A percentile compares a stretch with the other conserved stretches of the same genome.
Evolutionary conservation across 306 rosid genomes (phyloP).

Genomic region (Vigna unguiculata): DNA sequence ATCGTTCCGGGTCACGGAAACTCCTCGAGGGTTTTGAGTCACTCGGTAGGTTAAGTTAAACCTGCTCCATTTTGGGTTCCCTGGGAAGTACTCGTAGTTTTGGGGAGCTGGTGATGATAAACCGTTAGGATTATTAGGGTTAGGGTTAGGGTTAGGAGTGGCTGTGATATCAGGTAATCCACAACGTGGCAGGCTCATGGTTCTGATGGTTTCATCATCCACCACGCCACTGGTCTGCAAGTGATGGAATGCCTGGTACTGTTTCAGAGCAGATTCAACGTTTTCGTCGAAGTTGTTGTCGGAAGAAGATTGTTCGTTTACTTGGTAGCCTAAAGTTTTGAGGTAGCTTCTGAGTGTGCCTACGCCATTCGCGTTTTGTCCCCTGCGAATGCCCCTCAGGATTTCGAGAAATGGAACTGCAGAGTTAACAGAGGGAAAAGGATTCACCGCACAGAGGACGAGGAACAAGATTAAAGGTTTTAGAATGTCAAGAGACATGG

Average conservation of each 20-base stretch:
- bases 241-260: background rate
- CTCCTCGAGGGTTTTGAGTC: accelerated
- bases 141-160: background rate
- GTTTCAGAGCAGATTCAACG: background rate
- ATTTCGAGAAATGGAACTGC: background rate
- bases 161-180: background rate
- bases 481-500: background rate
- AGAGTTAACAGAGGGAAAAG: background rate
- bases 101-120: background rate
- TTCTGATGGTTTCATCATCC: background rate
- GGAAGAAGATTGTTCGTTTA: background rate
- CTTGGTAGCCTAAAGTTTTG: background rate
- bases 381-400: background rate
- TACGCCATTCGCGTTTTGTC: background rate
- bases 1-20: background rate
- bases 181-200: constrained; percentile 1
- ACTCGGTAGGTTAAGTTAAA: background rate
- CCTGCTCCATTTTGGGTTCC: background rate
- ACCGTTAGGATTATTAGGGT: background rate
- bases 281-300: background rate
- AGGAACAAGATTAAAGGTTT: background rate
- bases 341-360: background rate
- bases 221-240: background rate
- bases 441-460: background rate
- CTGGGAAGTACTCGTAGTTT: background rate